Base-by-base conservation (phyloP, 2,329 filamentous ascomycete genomes). In the Didymella arachidicola region DNA sequence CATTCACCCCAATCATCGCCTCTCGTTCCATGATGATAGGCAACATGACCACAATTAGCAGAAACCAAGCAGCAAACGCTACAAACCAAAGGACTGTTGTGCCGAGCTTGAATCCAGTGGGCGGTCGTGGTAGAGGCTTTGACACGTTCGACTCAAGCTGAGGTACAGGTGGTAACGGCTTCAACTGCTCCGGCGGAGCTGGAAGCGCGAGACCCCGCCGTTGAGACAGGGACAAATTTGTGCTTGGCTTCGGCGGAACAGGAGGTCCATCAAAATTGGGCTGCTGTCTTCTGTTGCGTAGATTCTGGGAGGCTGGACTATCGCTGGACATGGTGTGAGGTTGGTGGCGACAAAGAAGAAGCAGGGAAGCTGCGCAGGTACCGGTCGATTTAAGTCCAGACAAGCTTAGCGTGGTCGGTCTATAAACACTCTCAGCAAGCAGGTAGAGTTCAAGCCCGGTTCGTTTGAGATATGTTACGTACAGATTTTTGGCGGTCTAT, bases 11-110 rank as follows among this genome's bases (percentile, higher is more conserved):
- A 2, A 70, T 64, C 70, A 74, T 68, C 19, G 69, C 72, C 27
- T 72, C 67, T 53, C 56, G 64, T 54, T 72, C 72, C 29, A 67
- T 64, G 12, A 74, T 60, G 27, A 73, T 50, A 0, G 72, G 72
- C 4, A 74, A 42, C 18, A 73, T 52, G 0, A 72, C 18, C 10
- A 74, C 66, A 19, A 73, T 64, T 0, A 64, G 25, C 16, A 72
- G 16, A 47, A 74, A 74, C 65, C 70, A 72, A 4, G 66, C 11
- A 10, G 22, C 32, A 22, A 72, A 64, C 1, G 49, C 68, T 10
- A 29, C 44, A 2, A 66, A 42, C 66, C 67, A 70, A 7, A 69
- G 45, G 1, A 57, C 22, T 1, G 62, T 65, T 1, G 27, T 50
- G 1, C 42, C 39, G 10, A 56, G 30, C 22, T 58, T 53, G 11